Conservation (phyloP, 768 basidiomycete genomes). For the Leccinellum luteum region DNA sequence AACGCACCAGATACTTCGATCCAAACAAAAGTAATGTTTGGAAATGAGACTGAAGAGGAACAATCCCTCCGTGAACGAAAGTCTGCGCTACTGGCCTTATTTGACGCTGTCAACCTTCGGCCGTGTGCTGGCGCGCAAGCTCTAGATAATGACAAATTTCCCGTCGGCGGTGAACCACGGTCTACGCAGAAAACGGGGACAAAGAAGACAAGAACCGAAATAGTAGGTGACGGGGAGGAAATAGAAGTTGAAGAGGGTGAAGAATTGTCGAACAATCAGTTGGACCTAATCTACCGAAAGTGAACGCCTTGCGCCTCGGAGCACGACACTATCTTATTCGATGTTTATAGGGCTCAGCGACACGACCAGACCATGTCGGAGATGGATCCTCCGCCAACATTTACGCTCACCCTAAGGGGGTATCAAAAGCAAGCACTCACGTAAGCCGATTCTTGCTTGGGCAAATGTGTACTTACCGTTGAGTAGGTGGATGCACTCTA, state of each 20-base stretch:
- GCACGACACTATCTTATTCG: constrained; percentile 1
- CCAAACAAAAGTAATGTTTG: constrained; percentile 46
- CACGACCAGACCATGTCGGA: constrained; percentile 73
- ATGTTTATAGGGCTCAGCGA: constrained; percentile 66
- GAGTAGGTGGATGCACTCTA: constrained; percentile 84
- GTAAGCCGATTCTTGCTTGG: constrained; percentile 37
- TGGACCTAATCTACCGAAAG: constrained; percentile 85
- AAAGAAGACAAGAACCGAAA: constrained; percentile 54
- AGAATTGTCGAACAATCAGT: constrained; percentile 75
- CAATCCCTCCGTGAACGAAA: constrained; percentile 79
- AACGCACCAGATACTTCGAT: constrained; percentile 32
- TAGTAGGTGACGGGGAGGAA: constrained; percentile 80
- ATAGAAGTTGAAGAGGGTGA: constrained; percentile 83
- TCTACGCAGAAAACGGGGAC: constrained; percentile 34
- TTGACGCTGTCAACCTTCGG: constrained; percentile 68
- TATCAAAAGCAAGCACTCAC: constrained; percentile 94
- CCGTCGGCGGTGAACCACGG: constrained; percentile 33
- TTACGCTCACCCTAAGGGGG: constrained; percentile 69
- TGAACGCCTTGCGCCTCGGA: constrained; percentile 29
- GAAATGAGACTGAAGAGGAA: constrained; percentile 76
- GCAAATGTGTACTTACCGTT: background rate
- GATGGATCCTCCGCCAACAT: constrained; percentile 79
- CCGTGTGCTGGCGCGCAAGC: constrained; percentile 51
- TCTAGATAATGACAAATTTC: constrained; percentile 25
- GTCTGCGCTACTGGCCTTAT: constrained; percentile 65